Evolutionary conservation across 768 basidiomycete genomes (phyloP).

Genomic region (Phlegmacium glaucopus): DNA sequence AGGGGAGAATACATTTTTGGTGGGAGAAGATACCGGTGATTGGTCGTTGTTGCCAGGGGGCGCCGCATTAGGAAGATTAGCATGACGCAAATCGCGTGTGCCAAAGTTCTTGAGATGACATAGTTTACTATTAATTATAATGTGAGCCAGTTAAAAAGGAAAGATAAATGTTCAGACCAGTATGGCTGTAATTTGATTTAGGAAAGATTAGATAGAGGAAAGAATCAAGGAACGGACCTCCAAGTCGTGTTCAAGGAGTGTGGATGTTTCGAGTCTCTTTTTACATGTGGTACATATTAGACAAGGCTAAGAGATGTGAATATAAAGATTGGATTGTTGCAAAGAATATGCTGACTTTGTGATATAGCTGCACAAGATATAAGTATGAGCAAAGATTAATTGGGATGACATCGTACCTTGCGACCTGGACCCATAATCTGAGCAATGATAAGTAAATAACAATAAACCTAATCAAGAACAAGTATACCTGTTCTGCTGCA

Average conservation of each 20-base stretch:
- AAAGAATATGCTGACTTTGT: conserved; percentile 49
- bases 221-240: conserved; percentile 45
- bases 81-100: conserved; percentile 67
- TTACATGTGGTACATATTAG: conserved; percentile 73
- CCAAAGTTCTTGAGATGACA: conserved; percentile 83
- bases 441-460: conserved; percentile 7
- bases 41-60: conserved; percentile 19
- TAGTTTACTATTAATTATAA: conserved; percentile 53
- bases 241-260: conserved; percentile 79
- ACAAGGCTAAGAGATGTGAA: conserved; percentile 53
- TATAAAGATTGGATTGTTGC: background rate
- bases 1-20: conserved; percentile 6
- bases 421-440: conserved; percentile 86
- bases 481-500: conserved; percentile 79
- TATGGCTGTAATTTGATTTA: conserved; percentile 37
- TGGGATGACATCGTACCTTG: conserved; percentile 51
- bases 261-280: conserved; percentile 74
- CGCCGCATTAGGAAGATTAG: conserved; percentile 56
- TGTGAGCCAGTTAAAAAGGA: background rate
- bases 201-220: background rate
- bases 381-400: conserved; percentile 2
- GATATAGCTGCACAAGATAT: conserved; percentile 50
- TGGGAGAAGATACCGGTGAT: conserved; percentile 21
- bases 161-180: conserved; percentile 34
- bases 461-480: background rate